Conservation (phyloP, 495 filamentous ascomycete genomes). For the Hapsidospora chrysogenum region DNA sequence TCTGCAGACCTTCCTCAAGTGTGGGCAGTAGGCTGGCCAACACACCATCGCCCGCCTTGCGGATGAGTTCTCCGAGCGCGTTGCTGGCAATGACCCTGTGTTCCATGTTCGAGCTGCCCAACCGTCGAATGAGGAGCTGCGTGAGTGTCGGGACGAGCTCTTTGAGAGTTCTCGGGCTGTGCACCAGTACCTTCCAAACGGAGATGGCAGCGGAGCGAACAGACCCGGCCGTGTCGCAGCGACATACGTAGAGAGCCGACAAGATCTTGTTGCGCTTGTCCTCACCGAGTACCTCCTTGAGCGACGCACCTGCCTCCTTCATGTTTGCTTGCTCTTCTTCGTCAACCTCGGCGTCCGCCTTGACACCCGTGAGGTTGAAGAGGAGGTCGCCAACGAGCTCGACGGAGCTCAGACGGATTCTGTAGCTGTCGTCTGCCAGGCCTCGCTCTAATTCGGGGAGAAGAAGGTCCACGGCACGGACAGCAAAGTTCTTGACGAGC, state of each 20-base stretch:
- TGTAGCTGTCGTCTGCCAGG: slow-evolving; percentile 86
- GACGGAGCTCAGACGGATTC: slow-evolving; percentile 92
- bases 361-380: slow-evolving; percentile 96
- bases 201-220: slow-evolving; percentile 80
- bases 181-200: slow-evolving; percentile 94
- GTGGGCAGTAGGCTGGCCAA: slow-evolving; percentile 76
- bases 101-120: slow-evolving; percentile 92
- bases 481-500: slow-evolving; percentile 94
- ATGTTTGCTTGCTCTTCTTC: slow-evolving; percentile 57
- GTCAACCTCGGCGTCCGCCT: slow-evolving; percentile 54
- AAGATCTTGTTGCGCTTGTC: slow-evolving; percentile 91
- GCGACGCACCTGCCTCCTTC: slow-evolving; percentile 71
- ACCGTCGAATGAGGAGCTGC: slow-evolving; percentile 81
- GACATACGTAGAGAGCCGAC: slow-evolving; percentile 90
- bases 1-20: slow-evolving; percentile 81
- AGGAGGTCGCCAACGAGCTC: slow-evolving; percentile 92
- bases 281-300: slow-evolving; percentile 85
- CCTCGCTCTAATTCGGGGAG: slow-evolving; percentile 91
- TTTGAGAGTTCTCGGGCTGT: slow-evolving; percentile 81
- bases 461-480: slow-evolving; percentile 81
- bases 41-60: slow-evolving; percentile 90
- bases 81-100: slow-evolving; percentile 98
- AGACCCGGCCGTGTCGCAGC: slow-evolving; percentile 86
- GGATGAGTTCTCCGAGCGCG: slow-evolving; percentile 85
- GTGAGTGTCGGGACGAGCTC: slow-evolving; percentile 89